Evolutionary conservation across 805 yeast species (phyloP), one percentile per base, ranked within the genome.

Genomic region (Candida xyloterini): DNA sequence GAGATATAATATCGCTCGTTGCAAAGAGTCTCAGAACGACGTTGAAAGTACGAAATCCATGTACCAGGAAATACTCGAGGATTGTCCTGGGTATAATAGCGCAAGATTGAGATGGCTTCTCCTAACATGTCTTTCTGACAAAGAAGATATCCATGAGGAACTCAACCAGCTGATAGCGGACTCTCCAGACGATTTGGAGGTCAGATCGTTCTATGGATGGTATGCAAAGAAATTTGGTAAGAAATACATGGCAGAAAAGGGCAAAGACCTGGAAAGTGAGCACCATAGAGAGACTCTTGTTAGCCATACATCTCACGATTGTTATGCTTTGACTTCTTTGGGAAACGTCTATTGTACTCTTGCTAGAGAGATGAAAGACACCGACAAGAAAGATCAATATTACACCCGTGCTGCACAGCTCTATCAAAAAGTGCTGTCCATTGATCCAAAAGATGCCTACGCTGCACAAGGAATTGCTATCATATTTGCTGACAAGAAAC

Each of bases 391-490:
- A 46, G 78, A 79, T 50, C 84, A 82, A 48, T 83, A 88, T 40
- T 91, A 84, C 59, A 70, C 82, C 31, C 79, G 95, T 62, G 96
- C 96, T n/a, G 84, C 90, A 10, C 97, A 91, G 63, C 70, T 93
- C 43, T 91, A 79, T 60, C 85, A 88, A 55, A 93, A 93, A 64
- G 96, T 88, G 1, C 67, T 93, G 38, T 81, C 84, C 35, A 65
- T 89, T 21, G 98, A 93, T 65, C 78, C 90, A 2, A 71, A 74
- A 50, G 87, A 91, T 58, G 91, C 90, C 1, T 93, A 82, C 66
- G 99, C 99, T 5, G 98, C 99, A 1, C 99, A 93, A 63, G 99
- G 99, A 40, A 73, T 93, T 46, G 98, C 97, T 1, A 88, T 93
- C 40, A 79, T 89, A 4, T 84, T 88, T 60, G 95, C 95, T 9